Conservation (phyloP, 345 rosid species). For the Euphorbia lathyris region DNA sequence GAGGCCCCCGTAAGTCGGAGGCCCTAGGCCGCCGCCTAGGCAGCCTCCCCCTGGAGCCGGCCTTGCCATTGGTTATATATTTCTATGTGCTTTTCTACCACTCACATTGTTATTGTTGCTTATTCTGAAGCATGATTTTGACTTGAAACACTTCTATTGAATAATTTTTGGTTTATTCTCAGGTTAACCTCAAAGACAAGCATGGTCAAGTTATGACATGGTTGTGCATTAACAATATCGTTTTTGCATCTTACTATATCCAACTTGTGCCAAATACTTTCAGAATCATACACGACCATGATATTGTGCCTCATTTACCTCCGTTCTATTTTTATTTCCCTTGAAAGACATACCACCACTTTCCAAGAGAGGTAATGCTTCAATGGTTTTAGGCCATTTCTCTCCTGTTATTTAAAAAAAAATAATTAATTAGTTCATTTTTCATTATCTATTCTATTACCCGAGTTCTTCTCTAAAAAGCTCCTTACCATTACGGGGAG, state of each 20-base stretch:
- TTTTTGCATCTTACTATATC: slow-evolving; percentile 67
- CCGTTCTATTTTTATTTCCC: slow-evolving; percentile 71
- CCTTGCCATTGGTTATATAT: too few species aligned
- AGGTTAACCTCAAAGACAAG: slow-evolving; percentile 66
- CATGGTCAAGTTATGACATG: slow-evolving; percentile 75
- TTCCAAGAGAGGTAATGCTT: slow-evolving; percentile 77
- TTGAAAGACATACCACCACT: slow-evolving; percentile 92
- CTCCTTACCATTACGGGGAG: too few species aligned
- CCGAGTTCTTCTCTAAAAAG: too few species aligned
- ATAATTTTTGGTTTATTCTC: slow-evolving; percentile 19
- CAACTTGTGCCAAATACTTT: slow-evolving; percentile 66
- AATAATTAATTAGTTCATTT: too few species aligned
- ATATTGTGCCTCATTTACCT: slow-evolving; percentile 92
- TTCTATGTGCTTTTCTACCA: neutral
- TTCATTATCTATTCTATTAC: too few species aligned
- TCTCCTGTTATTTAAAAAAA: too few species aligned
- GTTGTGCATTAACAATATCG: slow-evolving; percentile 90
- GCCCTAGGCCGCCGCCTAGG: too few species aligned
- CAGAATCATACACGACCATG: slow-evolving; percentile 73
- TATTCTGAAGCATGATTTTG: neutral
- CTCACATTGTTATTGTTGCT: neutral
- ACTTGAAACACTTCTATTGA: neutral
- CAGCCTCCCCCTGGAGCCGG: too few species aligned
- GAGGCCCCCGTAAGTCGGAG: too few species aligned
- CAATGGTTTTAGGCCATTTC: too few species aligned